These are phyloP conservation scores for Symbiotaphrina buchneri DNA, from an alignment of 495 filamentous ascomycete species.

Conservation along the genomic window DNA sequence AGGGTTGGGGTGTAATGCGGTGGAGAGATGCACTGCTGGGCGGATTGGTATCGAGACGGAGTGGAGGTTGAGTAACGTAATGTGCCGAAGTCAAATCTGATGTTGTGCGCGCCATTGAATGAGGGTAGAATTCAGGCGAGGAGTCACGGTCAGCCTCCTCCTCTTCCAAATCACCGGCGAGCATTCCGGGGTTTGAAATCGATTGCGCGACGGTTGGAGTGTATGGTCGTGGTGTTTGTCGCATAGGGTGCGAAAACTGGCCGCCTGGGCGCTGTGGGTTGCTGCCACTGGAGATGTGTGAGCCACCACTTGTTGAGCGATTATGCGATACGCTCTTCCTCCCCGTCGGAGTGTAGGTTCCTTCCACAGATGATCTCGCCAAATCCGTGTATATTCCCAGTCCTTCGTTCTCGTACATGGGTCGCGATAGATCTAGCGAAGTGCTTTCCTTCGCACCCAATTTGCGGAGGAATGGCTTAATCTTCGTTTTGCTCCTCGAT, in stretches of 20 bases:
- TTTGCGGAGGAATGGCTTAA: slow-evolving; percentile 35
- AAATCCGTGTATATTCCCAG: slow-evolving; percentile 29
- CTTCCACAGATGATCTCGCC: slow-evolving; percentile 16
- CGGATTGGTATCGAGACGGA: slow-evolving; percentile 22
- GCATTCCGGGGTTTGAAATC: slow-evolving; percentile 20
- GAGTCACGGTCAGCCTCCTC: slow-evolving; percentile 1
- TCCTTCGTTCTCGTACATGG: slow-evolving; percentile 30
- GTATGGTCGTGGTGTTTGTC: slow-evolving; percentile 30
- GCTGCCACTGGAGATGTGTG: slow-evolving; percentile 29
- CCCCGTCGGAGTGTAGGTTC: slow-evolving; percentile 11
- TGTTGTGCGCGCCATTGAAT: slow-evolving; percentile 8
- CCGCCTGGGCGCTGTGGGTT: slow-evolving; percentile 22
- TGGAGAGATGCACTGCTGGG: slow-evolving; percentile 21
- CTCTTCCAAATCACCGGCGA: slow-evolving; percentile 3
- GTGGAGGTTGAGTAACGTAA: slow-evolving; percentile 10
- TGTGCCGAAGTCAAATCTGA: slow-evolving; percentile 10
- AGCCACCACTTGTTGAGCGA: slow-evolving; percentile 31
- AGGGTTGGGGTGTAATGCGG: slow-evolving; percentile 28
- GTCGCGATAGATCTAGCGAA: slow-evolving; percentile 29
- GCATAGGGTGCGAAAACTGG: slow-evolving; percentile 35
- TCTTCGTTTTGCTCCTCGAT: slow-evolving; percentile 17
- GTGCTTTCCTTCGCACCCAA: slow-evolving; percentile 24
- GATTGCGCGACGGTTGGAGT: slow-evolving; percentile 31
- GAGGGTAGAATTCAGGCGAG: slow-evolving; percentile 1
- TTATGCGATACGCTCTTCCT: slow-evolving; percentile 18